Percentiles rank a stretch among this genome's conserved stretches.
These are phyloP conservation scores for Anisodus acutangulus DNA, from an alignment of 257 asterid genomes.

Conservation along the genomic window DNA sequence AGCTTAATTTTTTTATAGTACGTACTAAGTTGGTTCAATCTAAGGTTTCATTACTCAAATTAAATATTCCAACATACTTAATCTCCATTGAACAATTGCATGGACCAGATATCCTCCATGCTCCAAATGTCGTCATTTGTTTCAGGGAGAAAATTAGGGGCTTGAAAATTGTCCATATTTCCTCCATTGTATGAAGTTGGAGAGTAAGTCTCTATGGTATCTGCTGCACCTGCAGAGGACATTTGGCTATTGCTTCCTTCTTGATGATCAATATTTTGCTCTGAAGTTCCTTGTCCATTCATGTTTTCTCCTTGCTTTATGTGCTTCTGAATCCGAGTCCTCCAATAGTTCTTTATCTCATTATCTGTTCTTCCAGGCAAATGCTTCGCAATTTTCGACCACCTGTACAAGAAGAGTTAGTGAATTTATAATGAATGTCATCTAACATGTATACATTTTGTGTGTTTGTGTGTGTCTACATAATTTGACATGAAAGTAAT, in stretches of 20 bases:
- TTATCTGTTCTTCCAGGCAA: constrained; percentile 93
- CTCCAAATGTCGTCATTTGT: constrained; percentile 74
- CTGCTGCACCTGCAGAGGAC: constrained; percentile 43
- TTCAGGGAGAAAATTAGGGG: constrained; percentile 51
- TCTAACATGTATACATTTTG: background rate
- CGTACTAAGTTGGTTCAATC: constrained; percentile 26
- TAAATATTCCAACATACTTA: constrained; percentile 20
- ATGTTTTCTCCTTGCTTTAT: constrained; percentile 44
- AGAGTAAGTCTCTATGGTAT: constrained; percentile 66
- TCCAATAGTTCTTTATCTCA: constrained; percentile 89
- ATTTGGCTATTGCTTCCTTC: constrained; percentile 70
- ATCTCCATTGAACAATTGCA: constrained; percentile 71
- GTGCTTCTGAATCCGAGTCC: constrained; percentile 90
- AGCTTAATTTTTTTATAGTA: constrained; percentile 9
- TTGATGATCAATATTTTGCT: constrained; percentile 38
- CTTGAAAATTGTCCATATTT: constrained; percentile 53
- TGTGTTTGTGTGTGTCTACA: background rate
- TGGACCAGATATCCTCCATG: constrained; percentile 93
- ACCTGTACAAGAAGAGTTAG: constrained; percentile 42
- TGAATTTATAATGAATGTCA: background rate
- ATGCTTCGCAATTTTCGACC: constrained; percentile 97
- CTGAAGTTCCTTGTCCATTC: constrained; percentile 50
- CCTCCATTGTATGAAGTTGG: constrained; percentile 57
- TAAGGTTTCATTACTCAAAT: constrained; percentile 16
- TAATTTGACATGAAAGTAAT: background rate